Percentiles rank a stretch among this genome's conserved stretches.
These are phyloP conservation scores for Rhizophlyctis rosea DNA, from an alignment of 192 early-diverging fungal species.

Conservation along the genomic window DNA sequence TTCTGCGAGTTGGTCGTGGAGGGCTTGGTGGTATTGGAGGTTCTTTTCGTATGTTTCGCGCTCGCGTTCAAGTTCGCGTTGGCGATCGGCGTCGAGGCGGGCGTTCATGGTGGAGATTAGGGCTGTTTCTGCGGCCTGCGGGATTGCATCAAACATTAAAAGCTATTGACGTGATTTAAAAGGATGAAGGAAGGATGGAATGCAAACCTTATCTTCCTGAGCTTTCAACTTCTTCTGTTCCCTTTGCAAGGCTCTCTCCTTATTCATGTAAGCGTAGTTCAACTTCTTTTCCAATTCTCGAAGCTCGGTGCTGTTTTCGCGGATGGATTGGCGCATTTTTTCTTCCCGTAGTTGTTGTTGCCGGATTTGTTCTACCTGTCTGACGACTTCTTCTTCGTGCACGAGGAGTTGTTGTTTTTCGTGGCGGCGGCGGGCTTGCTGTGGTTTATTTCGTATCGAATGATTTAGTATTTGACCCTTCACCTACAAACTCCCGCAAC, in stretches of 20 bases:
- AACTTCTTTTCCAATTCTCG: conserved; percentile 59
- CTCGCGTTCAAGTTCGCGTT: conserved; percentile 42
- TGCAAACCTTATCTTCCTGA: conserved; percentile 15
- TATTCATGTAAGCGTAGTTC: conserved; percentile 63
- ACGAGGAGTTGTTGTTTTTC: conserved; percentile 19
- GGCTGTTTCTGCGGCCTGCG: conserved; percentile 26
- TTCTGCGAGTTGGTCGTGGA: conserved; percentile 51
- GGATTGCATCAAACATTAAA: not conserved
- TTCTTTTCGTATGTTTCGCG: conserved; percentile 34
- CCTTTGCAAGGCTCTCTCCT: conserved; percentile 53
- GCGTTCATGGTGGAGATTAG: conserved; percentile 39
- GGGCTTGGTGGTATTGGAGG: conserved; percentile 41
- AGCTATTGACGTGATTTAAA: not conserved
- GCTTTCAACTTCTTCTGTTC: conserved; percentile 44
- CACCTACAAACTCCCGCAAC: too few relatives aligned
- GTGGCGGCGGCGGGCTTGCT: conserved; percentile 28
- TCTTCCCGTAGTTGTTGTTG: conserved; percentile 42
- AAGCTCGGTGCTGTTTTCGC: conserved; percentile 54
- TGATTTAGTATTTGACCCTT: too few relatives aligned
- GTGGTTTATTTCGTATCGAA: not conserved
- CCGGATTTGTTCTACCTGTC: conserved; percentile 32
- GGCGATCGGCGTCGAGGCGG: conserved; percentile 31
- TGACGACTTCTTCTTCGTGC: conserved; percentile 37
- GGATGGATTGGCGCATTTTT: conserved; percentile 51
- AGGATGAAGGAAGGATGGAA: not conserved